phyloP scores from a whole-genome alignment of 2,329 filamentous ascomycete genomes.

The Thermoascus crustaceus region DNA sequence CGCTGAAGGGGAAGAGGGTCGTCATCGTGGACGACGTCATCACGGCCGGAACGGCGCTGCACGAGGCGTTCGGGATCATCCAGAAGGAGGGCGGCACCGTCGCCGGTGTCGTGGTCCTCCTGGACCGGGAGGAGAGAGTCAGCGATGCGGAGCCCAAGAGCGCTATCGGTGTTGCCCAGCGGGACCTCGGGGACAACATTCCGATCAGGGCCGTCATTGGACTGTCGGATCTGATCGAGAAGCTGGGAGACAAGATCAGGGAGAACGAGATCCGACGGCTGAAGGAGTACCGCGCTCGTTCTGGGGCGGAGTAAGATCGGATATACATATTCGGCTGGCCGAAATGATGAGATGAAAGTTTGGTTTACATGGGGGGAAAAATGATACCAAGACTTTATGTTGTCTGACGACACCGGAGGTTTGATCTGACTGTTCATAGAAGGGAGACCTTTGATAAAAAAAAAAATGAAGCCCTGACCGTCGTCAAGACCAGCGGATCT shows the following conservation, averaged over 20 bases:
- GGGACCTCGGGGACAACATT: slow-evolving; percentile 62
- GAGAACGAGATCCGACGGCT: slow-evolving; percentile 57
- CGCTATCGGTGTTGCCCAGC: slow-evolving; percentile 76
- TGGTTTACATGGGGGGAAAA: too few species aligned
- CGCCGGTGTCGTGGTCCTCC: slow-evolving; percentile 77
- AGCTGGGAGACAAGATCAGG: slow-evolving; percentile 54
- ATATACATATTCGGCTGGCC: too few species aligned
- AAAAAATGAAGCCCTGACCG: too few species aligned
- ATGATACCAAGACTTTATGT: too few species aligned
- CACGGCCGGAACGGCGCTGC: slow-evolving; percentile 87
- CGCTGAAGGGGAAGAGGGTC: slow-evolving; percentile 74
- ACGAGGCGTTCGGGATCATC: slow-evolving; percentile 87
- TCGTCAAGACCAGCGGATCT: too few species aligned
- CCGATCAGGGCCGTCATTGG: slow-evolving; percentile 66
- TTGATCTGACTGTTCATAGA: too few species aligned
- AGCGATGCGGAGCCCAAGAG: slow-evolving; percentile 63
- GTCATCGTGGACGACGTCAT: slow-evolving; percentile 96
- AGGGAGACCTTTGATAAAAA: too few species aligned
- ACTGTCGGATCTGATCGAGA: slow-evolving; percentile 71
- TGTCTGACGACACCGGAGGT: too few species aligned
- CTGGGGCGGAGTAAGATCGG: slow-evolving; percentile 33
- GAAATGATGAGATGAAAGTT: too few species aligned
- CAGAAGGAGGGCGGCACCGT: slow-evolving; percentile 74
- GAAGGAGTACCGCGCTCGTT: slow-evolving; percentile 59
- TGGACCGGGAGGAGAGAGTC: slow-evolving; percentile 58